Evolutionary conservation across 164 flowering plant species (phyloP).

Genomic region (Akebia trifoliata): DNA sequence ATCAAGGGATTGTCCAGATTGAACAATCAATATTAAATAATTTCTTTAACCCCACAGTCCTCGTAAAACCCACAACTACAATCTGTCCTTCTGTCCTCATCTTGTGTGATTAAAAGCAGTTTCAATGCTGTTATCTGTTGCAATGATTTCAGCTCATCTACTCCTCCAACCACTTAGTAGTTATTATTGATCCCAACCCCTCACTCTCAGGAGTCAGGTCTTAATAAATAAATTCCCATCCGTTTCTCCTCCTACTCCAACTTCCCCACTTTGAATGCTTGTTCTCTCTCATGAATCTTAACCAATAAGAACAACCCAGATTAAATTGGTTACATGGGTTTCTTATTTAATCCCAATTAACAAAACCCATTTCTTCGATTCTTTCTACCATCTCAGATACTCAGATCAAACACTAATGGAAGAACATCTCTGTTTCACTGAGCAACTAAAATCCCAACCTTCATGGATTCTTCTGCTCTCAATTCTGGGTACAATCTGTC

Average conservation of each 20-base stretch:
- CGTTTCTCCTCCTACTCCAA: not conserved
- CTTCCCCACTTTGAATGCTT: not conserved
- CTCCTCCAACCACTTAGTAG: constrained; percentile 10
- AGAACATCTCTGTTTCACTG: constrained; percentile 9
- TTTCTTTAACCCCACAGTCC: too few species aligned
- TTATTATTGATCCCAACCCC: too few species aligned
- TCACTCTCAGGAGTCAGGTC: too few species aligned
- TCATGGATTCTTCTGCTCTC: constrained; percentile 42
- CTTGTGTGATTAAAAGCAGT: not conserved
- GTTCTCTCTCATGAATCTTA: not conserved
- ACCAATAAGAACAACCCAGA: constrained; percentile 1
- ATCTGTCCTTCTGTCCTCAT: not conserved
- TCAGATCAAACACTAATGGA: constrained; percentile 5
- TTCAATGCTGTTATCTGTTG: not conserved
- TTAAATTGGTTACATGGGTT: constrained; percentile 5
- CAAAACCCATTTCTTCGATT: constrained; percentile 10
- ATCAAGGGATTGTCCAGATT: too few species aligned
- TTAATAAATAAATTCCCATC: too few species aligned
- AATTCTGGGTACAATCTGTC: constrained; percentile 41
- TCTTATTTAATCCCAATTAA: constrained; percentile 1
- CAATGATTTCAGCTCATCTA: constrained; percentile 13
- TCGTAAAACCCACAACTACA: not conserved
- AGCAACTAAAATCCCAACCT: constrained; percentile 29
- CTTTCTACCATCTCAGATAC: not conserved
- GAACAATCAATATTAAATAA: too few species aligned